Evolutionary conservation across 1,284 basidiomycete genomes (phyloP).

Genomic region (Fomes fomentarius): DNA sequence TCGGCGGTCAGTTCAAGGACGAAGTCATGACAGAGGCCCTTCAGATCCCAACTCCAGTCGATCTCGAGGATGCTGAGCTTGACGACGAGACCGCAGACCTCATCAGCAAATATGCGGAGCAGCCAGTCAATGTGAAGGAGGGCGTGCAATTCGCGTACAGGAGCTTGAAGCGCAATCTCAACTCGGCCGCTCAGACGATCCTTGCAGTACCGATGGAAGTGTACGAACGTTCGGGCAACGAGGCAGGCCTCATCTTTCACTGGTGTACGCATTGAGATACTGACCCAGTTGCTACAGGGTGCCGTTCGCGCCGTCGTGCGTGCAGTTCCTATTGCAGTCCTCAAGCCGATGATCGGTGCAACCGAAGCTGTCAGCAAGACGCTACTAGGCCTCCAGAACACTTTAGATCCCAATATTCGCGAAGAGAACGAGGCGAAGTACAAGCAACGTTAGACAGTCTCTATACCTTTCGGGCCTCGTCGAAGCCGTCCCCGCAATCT

Average conservation of each 20-base stretch:
- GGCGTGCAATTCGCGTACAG: constrained; percentile 91
- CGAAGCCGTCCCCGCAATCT: constrained; percentile 2
- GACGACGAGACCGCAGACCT: constrained; percentile 49
- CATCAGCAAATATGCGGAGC: constrained; percentile 89
- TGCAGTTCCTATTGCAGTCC: constrained; percentile 94
- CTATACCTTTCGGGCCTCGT: background rate
- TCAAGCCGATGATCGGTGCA: constrained; percentile 96
- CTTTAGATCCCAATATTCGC: constrained; percentile 79
- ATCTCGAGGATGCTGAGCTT: constrained; percentile 44
- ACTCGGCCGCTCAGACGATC: constrained; percentile 96
- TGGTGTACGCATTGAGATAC: background rate
- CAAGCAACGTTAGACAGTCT: constrained; percentile 61
- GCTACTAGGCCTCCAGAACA: constrained; percentile 88
- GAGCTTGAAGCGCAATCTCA: constrained; percentile 83
- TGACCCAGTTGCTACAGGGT: constrained; percentile 54
- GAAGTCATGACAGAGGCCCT: constrained; percentile 70
- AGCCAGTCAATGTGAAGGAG: constrained; percentile 83
- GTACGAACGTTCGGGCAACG: constrained; percentile 88
- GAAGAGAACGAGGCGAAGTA: constrained; percentile 89
- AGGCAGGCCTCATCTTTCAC: constrained; percentile 50
- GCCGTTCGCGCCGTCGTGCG: constrained; percentile 91
- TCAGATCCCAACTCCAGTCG: constrained; percentile 40
- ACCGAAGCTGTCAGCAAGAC: constrained; percentile 97
- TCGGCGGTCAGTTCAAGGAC: constrained; percentile 78
- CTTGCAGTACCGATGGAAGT: constrained; percentile 99